Base-by-base conservation (phyloP, 2,329 filamentous ascomycete species). In the Septoria linicola region DNA sequence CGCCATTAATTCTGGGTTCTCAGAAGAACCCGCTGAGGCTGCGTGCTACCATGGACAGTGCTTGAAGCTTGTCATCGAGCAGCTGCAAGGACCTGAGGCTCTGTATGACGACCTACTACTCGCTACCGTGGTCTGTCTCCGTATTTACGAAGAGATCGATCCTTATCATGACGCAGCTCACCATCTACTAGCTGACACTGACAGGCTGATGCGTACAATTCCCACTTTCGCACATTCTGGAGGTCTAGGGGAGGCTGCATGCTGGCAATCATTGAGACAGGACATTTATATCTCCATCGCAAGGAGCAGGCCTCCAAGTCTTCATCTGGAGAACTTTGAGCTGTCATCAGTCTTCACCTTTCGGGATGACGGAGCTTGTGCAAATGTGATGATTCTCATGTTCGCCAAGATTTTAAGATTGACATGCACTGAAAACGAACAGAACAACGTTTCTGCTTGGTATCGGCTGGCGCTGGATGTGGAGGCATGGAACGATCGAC, bases 261-360 rank as follows among this genome's bases (percentile, higher is more conserved):
- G 69, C 41, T 73, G 71, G 71, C 70, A 72, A 34, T 71, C 71
- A 7, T 58, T 73, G 2, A 64, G 71, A 8, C 71, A 73, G 54
- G 70, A 71, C 27, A 71, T 73, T 19, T 73, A 72, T 42, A 66
- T 70, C 7, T 70, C 69, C 0, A 55, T 73, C 3, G 67, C 68
- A 4, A 66, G 69, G 41, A 61, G 66, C 39, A 64, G 69, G 17
- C 68, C 67, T 1, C 62, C 72, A n/a, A 67, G 68, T 37, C 62
- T 73, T 4, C 61, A 70, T 14, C 42, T 73, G 14, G 62, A 66
- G 13, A 72, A 71, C 25, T 73, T 71, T 37, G 68, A 70, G 34
- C 61, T 65, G 7, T 73, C 71, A 1, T 60, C 66, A 0, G 68
- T 70, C 5, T 72, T 73, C 34, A 63, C 64, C 2, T 64, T 66